These are phyloP conservation scores for Pseudogymnoascus sp. DNA, from an alignment of 2,329 filamentous ascomycete species.

Conservation along the genomic window DNA sequence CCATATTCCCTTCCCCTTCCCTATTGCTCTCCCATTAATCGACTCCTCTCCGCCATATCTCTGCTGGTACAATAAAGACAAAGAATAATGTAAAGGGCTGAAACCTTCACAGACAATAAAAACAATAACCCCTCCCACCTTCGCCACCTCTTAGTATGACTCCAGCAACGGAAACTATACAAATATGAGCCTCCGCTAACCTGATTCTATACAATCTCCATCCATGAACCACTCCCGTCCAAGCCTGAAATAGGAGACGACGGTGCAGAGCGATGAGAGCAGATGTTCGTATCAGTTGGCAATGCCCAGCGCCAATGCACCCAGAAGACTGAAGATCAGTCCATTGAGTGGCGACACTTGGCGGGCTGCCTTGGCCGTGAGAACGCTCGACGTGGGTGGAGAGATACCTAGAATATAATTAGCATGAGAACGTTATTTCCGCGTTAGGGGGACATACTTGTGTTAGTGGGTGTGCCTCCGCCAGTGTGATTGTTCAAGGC, in stretches of 20 bases:
- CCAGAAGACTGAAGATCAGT: background rate
- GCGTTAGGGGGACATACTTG: background rate
- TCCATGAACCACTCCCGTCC: background rate
- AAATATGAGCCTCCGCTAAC: slow-evolving; percentile 7
- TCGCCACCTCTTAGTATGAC: background rate
- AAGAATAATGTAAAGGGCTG: slow-evolving; percentile 8
- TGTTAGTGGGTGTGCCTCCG: background rate
- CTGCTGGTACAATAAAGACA: background rate
- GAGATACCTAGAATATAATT: background rate
- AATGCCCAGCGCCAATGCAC: background rate
- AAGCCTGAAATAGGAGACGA: slow-evolving; percentile 4
- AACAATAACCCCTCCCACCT: background rate
- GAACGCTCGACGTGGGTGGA: background rate
- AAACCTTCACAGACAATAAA: slow-evolving; percentile 5
- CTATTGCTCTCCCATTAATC: background rate
- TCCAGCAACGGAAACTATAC: slow-evolving; percentile 7
- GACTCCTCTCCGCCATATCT: background rate
- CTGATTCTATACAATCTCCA: slow-evolving; percentile 4
- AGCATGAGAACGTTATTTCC: background rate
- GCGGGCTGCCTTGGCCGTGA: background rate
- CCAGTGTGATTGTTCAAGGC: background rate
- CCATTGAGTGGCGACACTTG: background rate
- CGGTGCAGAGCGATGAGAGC: background rate
- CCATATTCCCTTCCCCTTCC: background rate
- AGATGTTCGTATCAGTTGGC: background rate